Conservation (phyloP, 345 rosid species). For the Eucalyptus shirleyi region DNA sequence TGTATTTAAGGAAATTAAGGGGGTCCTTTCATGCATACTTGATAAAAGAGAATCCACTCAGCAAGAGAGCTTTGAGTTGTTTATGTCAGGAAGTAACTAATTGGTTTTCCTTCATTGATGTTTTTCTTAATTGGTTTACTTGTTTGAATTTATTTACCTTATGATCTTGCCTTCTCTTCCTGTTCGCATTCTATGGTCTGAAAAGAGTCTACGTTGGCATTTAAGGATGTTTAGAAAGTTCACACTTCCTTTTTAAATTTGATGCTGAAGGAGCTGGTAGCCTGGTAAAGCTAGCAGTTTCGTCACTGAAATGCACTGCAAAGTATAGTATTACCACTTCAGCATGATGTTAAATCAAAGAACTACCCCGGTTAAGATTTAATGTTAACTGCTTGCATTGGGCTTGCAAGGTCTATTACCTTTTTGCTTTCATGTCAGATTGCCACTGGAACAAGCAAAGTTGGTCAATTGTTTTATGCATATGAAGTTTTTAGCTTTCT, state of each 20-base stretch:
- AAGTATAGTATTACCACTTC: not conserved
- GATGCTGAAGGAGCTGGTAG: not conserved
- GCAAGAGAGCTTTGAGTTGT: not conserved
- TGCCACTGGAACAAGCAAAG: not conserved
- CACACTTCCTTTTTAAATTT: not conserved
- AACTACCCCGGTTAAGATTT: not conserved
- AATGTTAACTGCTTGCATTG: not conserved
- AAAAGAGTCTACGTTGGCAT: not conserved
- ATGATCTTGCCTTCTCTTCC: not conserved
- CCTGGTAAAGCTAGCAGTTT: not conserved
- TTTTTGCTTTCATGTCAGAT: not conserved
- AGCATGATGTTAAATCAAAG: not conserved
- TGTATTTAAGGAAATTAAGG: not conserved
- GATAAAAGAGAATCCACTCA: not conserved
- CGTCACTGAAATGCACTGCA: not conserved
- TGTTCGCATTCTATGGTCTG: not conserved
- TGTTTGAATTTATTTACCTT: not conserved
- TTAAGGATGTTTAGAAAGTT: not conserved
- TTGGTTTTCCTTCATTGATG: not conserved
- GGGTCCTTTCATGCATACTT: not conserved
- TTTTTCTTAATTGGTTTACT: not conserved
- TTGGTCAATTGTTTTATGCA: not conserved
- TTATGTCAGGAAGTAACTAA: not conserved
- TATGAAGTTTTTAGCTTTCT: not conserved
- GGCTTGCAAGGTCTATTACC: not conserved